phyloP scores from a whole-genome alignment of 75 land plant species.

The Azolla pinnata region DNA sequence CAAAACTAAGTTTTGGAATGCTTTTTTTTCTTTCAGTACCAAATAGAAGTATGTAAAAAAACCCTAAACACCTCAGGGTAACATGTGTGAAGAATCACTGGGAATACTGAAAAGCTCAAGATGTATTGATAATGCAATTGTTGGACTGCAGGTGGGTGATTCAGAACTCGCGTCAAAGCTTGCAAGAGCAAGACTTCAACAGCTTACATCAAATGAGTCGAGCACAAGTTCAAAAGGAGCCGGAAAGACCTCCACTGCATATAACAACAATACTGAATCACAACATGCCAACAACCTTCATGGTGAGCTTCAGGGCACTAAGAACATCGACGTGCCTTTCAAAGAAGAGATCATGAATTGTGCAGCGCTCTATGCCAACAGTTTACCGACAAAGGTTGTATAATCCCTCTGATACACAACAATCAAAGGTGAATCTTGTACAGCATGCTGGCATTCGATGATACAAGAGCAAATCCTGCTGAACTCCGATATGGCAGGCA shows the following conservation, averaged over 20 bases:
- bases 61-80: too few species aligned
- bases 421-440: too few species aligned
- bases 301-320: slow-evolving; percentile 1
- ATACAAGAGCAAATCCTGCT: too few species aligned
- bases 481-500: too few species aligned
- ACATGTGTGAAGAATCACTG: too few species aligned
- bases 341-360: slow-evolving; percentile 4
- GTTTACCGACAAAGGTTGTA: slow-evolving; percentile 2
- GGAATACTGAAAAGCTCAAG: too few species aligned
- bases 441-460: too few species aligned
- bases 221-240: not conserved
- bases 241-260: not conserved
- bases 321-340: slow-evolving; percentile 1
- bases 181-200: slow-evolving; percentile 24
- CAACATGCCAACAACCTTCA: not conserved
- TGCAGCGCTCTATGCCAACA: slow-evolving; percentile 3
- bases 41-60: not conserved
- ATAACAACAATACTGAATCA: not conserved
- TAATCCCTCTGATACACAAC: too few species aligned
- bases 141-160: slow-evolving; percentile 32
- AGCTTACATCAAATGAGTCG: slow-evolving; percentile 8
- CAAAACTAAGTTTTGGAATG: not conserved
- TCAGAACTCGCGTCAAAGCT: slow-evolving; percentile 28
- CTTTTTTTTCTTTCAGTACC: not conserved
- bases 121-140: too few species aligned